Percentiles rank a stretch among this genome's conserved stretches.
These are phyloP conservation scores for Senecio squalidus DNA, from an alignment of 140 eudicot genomes.

Conservation along the genomic window DNA sequence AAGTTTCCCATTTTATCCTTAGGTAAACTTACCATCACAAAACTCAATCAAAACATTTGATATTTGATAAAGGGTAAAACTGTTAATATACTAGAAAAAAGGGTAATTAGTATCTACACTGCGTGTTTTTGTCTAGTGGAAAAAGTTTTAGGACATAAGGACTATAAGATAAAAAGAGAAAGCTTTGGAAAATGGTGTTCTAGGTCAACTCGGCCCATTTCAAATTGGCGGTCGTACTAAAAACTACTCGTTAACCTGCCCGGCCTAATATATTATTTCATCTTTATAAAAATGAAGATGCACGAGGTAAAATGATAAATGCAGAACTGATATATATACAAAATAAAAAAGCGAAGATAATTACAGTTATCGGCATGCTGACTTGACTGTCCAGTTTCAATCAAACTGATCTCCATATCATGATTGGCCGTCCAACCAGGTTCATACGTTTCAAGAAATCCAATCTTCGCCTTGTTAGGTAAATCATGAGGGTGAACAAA, in stretches of 20 bases:
- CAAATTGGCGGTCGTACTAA: too few species aligned
- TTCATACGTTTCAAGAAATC: conserved; percentile 94
- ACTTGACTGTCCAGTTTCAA: conserved; percentile 62
- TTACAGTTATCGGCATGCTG: conserved; percentile 58
- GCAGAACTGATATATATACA: neutral
- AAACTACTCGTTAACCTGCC: too few species aligned
- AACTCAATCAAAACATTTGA: too few species aligned
- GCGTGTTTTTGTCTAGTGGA: too few species aligned
- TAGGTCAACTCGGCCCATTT: neutral
- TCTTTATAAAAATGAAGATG: too few species aligned
- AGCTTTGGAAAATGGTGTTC: too few species aligned
- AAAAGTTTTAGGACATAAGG: too few species aligned
- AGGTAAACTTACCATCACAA: too few species aligned
- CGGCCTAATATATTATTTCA: neutral
- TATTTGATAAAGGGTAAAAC: neutral
- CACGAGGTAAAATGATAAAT: neutral
- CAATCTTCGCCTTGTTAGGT: conserved; percentile 95
- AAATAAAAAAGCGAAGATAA: conserved; percentile 18
- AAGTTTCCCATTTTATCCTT: too few species aligned
- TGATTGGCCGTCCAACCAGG: conserved; percentile 96
- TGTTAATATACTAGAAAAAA: too few species aligned
- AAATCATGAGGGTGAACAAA: conserved; percentile 99
- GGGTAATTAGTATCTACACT: too few species aligned
- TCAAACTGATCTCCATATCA: conserved; percentile 73
- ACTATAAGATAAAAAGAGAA: too few species aligned